Conservation (phyloP, 768 basidiomycete species). For the Macrolepiota albuminosa region DNA sequence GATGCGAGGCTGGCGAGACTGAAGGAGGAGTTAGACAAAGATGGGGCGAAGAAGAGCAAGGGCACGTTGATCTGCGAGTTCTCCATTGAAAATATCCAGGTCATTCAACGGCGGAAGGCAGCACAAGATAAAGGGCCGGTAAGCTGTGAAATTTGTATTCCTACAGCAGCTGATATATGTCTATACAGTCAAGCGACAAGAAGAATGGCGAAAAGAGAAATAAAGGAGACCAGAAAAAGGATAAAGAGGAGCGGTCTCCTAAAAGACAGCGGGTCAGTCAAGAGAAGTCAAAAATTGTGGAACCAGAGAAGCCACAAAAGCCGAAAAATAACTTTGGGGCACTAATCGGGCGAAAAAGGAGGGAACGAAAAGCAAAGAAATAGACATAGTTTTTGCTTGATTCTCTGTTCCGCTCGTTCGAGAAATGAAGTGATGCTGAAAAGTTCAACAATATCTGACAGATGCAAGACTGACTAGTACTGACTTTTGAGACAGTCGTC, state of each 20-base stretch:
- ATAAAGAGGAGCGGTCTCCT: slow-evolving; percentile 25
- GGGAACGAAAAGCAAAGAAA: slow-evolving; percentile 49
- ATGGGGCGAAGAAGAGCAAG: slow-evolving; percentile 32
- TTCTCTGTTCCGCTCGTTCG: neutral
- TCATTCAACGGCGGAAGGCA: slow-evolving; percentile 70
- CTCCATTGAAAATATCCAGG: slow-evolving; percentile 92
- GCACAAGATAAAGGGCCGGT: slow-evolving; percentile 36
- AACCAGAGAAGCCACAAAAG: slow-evolving; percentile 17
- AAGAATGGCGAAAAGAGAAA: slow-evolving; percentile 1
- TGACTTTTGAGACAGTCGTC: neutral
- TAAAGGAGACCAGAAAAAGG: neutral
- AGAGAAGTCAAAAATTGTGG: slow-evolving; percentile 9
- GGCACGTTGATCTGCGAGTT: slow-evolving; percentile 84
- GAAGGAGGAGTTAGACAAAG: slow-evolving; percentile 50
- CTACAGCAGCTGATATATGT: slow-evolving; percentile 1
- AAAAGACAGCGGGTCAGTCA: slow-evolving; percentile 36
- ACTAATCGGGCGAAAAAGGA: slow-evolving; percentile 78
- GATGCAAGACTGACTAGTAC: too few species aligned
- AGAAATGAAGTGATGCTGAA: neutral
- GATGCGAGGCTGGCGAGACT: slow-evolving; percentile 51
- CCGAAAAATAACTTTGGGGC: slow-evolving; percentile 51
- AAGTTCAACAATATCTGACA: neutral
- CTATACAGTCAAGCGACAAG: slow-evolving; percentile 9
- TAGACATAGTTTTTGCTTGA: neutral
- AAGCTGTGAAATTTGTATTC: slow-evolving; percentile 2